These are phyloP conservation scores for Leptographium galeiforme DNA, from an alignment of 2,329 filamentous ascomycete genomes.

Conservation along the genomic window DNA sequence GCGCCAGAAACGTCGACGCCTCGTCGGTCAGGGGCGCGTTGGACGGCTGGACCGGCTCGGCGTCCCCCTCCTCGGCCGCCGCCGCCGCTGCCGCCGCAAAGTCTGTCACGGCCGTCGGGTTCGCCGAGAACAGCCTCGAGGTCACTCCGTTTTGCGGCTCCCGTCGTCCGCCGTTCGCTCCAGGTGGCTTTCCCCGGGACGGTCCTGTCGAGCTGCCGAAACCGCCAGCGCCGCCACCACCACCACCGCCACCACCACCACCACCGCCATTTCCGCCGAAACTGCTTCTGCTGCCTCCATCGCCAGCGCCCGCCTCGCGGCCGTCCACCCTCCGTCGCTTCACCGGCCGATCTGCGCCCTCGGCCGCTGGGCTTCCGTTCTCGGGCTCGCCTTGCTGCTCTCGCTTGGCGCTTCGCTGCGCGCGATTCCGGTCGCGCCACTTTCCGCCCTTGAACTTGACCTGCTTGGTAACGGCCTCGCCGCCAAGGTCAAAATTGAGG, in stretches of 20 bases:
- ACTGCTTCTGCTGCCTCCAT: background rate
- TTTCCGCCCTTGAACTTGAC: slow-evolving; percentile 73
- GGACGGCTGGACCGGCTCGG: slow-evolving; percentile 53
- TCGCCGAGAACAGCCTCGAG: slow-evolving; percentile 85
- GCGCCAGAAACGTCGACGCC: slow-evolving; percentile 69
- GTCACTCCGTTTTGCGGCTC: slow-evolving; percentile 40
- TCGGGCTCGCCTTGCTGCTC: slow-evolving; percentile 1
- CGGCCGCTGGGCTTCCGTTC: background rate
- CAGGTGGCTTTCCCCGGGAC: background rate
- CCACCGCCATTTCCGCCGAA: too few species aligned
- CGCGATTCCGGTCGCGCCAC: slow-evolving; percentile 79
- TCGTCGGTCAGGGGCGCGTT: slow-evolving; percentile 83
- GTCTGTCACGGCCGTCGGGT: slow-evolving; percentile 58
- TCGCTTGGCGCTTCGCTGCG: slow-evolving; percentile 47
- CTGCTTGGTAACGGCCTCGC: slow-evolving; percentile 47
- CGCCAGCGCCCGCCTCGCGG: slow-evolving; percentile 10
- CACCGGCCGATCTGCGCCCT: slow-evolving; percentile 4
- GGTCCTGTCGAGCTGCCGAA: too few species aligned
- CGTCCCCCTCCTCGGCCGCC: slow-evolving; percentile 31
- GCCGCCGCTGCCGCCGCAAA: slow-evolving; percentile 27
- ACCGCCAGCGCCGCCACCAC: too few species aligned
- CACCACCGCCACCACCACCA: too few species aligned
- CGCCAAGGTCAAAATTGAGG: slow-evolving; percentile 74
- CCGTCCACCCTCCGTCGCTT: slow-evolving; percentile 17
- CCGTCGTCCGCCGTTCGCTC: too few species aligned